Evolutionary conservation across 2,329 filamentous ascomycete genomes (phyloP), one percentile per base, ranked within the genome.

Genomic region (Phialophora verrucosa): DNA sequence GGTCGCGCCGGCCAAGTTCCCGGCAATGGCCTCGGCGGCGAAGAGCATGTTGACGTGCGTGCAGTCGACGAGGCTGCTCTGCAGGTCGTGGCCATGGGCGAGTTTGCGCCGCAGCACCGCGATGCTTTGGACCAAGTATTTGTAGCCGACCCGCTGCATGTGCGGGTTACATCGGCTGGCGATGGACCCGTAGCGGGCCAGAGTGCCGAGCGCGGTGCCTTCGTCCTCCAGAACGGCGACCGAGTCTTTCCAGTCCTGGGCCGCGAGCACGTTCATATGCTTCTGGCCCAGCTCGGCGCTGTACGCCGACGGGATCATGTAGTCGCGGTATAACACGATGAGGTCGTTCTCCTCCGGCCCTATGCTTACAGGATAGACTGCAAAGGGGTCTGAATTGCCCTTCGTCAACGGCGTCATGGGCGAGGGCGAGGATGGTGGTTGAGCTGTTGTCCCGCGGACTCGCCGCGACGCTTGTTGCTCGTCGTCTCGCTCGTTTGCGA

Each of bases 301-400:
- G 50, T 53, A 53, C 25, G 50, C 50, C 27, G 50, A 53, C 14
- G 50, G 50, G 25, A 53, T 53, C 50, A 53, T 53, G 25, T 29
- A 53, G 25, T 53, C 50, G 12, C 50, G 50, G 50, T 53, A 53
- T 5, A 53, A 12, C 6, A 29, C 25, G 50, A 53, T 53, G n/a
- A 53, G 50, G 50, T 53, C 50, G 3, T 53, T 53, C 17, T 53
- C 23, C 25, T 29, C 4, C 12, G 25, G 50, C 14, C 50, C 50
- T 7, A 53, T 53, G 50, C 10, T 12, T 10, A 53, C 27, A 6
- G 50, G n/a, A 11, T 53, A 53, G 14, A 29, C 50, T 11, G 50
- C 50, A 29, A 53, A 53, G n/a, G 50, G 50, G 27, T 53, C 50
- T 53, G 50, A 53, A 53, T 53, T 53, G 5, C 50, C 50, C 50